Evolutionary conservation across 805 yeast genomes (phyloP).

Genomic region (Myxozyma vanderwaltii): DNA sequence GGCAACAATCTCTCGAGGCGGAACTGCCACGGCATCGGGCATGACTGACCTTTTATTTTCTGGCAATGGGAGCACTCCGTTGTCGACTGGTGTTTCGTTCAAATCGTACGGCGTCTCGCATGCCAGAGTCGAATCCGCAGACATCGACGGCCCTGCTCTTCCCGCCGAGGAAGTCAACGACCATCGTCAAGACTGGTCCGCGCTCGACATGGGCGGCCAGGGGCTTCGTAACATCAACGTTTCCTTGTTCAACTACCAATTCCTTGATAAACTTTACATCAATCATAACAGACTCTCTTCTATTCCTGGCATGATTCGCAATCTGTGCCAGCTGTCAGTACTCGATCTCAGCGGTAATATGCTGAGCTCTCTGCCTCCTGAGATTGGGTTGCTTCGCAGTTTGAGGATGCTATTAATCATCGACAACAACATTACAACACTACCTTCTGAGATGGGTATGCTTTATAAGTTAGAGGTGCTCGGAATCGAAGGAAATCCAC

Average conservation of each 20-base stretch:
- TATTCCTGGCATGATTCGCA: conserved; percentile 68
- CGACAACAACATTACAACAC: conserved; percentile 73
- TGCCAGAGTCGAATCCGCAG: conserved; percentile 38
- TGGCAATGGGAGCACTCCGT: conserved; percentile 7
- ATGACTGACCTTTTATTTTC: conserved; percentile 10
- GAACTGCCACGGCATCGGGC: conserved; percentile 41
- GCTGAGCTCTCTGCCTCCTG: conserved; percentile 72
- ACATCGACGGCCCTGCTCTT: conserved; percentile 38
- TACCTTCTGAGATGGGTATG: conserved; percentile 86
- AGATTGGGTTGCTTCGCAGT: conserved; percentile 78
- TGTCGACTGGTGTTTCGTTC: conserved; percentile 3
- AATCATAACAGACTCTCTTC: conserved; percentile 77
- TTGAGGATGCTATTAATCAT: conserved; percentile 81
- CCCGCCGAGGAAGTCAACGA: conserved; percentile 8
- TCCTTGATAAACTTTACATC: conserved; percentile 81
- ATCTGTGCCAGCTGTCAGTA: conserved; percentile 72
- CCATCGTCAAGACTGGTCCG: conserved; percentile 64
- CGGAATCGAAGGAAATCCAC: conserved; percentile 92
- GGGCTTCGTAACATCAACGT: conserved; percentile 71
- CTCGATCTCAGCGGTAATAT: conserved; percentile 82
- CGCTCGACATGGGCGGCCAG: conserved; percentile 88
- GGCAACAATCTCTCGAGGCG: conserved; percentile 59
- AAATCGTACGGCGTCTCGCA: conserved; percentile 36
- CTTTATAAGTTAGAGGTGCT: conserved; percentile 80
- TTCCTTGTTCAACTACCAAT: conserved; percentile 75